Evolutionary conservation across 768 basidiomycete species (phyloP), one percentile per base, ranked within the genome.

Genomic region (Glaciozyma antarctica): DNA sequence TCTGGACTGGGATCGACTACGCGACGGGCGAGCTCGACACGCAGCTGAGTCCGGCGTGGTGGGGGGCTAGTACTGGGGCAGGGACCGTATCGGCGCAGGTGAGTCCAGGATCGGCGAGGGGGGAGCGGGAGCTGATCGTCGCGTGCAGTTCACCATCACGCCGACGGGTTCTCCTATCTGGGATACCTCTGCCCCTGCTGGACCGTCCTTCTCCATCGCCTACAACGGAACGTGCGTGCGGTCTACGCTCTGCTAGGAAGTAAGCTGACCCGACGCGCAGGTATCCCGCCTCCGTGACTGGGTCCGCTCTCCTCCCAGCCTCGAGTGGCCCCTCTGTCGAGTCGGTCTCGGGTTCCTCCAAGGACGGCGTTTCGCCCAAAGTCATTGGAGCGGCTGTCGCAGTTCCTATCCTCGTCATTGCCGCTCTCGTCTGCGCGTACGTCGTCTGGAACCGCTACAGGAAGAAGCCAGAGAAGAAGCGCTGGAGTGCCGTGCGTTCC

Each of bases 251-350:
- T 13, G 24, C 51, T 17, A 4, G 17, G 32, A 22, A 5, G 32
- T 9, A 13, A 13, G 24, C 63, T 47, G 28, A 28, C 8, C 38
- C 21, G 45, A n/a, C 6, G 7, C 21, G 4, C 63, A 69, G 68
- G n/a, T 70, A 69, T 57, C 68, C 68, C 38, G 53, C 53, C 4
- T 63, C 64, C 21, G 68, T 64, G 3, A 69, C 64, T 6, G 28
- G 41, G 0, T 34, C 68, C 2, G 64, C 64, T n/a, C 32, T 28
- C 12, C 0, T 24, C 1, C 34, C 64, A 10, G 38, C 30, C 59
- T 63, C 63, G 51, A 66, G 64, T 0, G 68, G 68, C 13, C 68
- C 68, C 2, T 69, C 68, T 5, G 68, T 69, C 62, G 62, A 69
- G 32, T 69, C 68, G 4, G 68, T 66, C 19, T 28, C 59, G 8